These are phyloP conservation scores for Wakefieldia striispora DNA, from an alignment of 768 basidiomycete species.

Conservation along the genomic window DNA sequence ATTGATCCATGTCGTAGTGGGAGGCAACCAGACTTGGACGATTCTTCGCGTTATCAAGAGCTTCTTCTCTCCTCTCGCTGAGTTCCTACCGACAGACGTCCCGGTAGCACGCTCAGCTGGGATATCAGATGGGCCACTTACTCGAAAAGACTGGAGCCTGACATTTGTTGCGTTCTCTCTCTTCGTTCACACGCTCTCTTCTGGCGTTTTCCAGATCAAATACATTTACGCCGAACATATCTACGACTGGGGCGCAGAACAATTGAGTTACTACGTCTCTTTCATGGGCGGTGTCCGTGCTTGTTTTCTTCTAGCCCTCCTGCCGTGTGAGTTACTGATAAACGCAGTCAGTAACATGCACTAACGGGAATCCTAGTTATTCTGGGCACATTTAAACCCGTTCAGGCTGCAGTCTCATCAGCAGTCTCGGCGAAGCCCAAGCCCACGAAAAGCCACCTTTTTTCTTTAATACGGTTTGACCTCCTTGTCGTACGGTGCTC, in stretches of 20 bases:
- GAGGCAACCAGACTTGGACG: conserved; percentile 7
- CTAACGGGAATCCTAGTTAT: conserved; percentile 45
- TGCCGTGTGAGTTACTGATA: conserved; percentile 53
- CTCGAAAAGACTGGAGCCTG: conserved; percentile 68
- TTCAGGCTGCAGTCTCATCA: conserved; percentile 15
- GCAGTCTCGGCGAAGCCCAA: conserved; percentile 32
- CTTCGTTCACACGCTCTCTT: conserved; percentile 63
- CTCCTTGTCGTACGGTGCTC: conserved; percentile 62
- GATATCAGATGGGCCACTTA: conserved; percentile 62
- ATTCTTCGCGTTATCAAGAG: conserved; percentile 34
- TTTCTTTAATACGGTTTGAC: conserved; percentile 67
- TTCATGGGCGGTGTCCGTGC: conserved; percentile 64
- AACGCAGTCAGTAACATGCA: conserved; percentile 30
- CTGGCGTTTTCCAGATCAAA: conserved; percentile 72
- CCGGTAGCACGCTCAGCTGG: conserved; percentile 40
- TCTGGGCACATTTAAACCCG: conserved; percentile 58
- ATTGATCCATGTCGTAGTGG: neutral
- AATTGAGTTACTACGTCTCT: conserved; percentile 77
- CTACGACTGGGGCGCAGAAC: conserved; percentile 64
- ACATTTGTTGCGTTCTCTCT: conserved; percentile 62
- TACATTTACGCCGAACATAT: conserved; percentile 76
- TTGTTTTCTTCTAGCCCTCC: conserved; percentile 59
- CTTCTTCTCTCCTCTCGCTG: conserved; percentile 61
- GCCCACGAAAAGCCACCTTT: conserved; percentile 50
- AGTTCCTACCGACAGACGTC: conserved; percentile 61